A percentile compares a stretch with the other conserved stretches of the same genome.
These are phyloP conservation scores for Tinospora cordifolia DNA, from an alignment of 164 flowering plant species.

Conservation along the genomic window DNA sequence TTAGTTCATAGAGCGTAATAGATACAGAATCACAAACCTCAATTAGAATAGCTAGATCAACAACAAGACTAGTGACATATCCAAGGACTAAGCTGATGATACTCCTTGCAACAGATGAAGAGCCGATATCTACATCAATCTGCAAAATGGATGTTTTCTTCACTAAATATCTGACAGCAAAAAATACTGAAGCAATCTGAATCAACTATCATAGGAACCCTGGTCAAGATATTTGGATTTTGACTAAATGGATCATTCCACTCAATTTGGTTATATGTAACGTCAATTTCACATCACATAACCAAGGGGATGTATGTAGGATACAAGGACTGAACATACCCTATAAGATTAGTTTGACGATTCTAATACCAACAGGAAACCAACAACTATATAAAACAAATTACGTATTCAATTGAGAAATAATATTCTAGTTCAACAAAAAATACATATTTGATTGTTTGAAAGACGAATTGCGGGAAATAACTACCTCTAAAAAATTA, in stretches of 20 bases:
- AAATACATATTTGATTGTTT: not conserved
- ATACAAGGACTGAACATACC: too few relatives aligned
- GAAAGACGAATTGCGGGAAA: not conserved
- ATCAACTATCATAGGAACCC: not conserved
- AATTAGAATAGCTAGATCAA: constrained; percentile 84
- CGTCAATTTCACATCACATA: too few relatives aligned
- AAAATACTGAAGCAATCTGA: not conserved
- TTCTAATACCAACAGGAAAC: not conserved
- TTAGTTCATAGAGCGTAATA: too few relatives aligned
- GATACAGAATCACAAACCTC: constrained; percentile 50
- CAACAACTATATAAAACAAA: not conserved
- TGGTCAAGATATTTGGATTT: too few relatives aligned
- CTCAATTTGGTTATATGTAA: too few relatives aligned
- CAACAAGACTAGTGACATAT: constrained; percentile 88
- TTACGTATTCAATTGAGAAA: too few relatives aligned
- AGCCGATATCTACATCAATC: constrained; percentile 98
- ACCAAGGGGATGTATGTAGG: too few relatives aligned
- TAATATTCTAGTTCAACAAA: not conserved
- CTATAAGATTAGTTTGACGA: too few relatives aligned
- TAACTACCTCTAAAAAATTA: constrained; percentile 77
- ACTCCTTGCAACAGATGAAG: constrained; percentile 91
- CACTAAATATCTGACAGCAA: not conserved
- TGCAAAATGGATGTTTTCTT: constrained; percentile 22
- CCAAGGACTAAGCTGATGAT: constrained; percentile 88
- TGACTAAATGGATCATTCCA: too few relatives aligned